A percentile compares a stretch with the other conserved stretches of the same genome.
Conservation (phyloP, 163 green algal genomes). For the Coccomyxa subellipsoidea region DNA sequence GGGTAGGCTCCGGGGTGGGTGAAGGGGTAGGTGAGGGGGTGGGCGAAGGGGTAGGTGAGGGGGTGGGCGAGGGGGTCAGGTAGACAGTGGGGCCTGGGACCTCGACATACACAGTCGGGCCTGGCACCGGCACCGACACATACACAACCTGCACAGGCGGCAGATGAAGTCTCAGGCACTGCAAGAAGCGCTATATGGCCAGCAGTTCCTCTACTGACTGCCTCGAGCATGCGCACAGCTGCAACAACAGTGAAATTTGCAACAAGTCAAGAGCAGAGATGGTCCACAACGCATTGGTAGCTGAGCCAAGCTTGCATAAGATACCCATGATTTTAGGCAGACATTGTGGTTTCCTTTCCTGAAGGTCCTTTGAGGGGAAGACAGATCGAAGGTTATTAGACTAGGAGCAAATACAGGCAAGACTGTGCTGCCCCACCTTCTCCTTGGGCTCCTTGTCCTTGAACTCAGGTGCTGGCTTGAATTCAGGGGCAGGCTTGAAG, state of each 20-base stretch:
- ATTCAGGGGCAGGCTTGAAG: not conserved
- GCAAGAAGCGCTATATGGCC: not conserved
- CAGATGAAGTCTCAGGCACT: not conserved
- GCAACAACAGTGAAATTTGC: not conserved
- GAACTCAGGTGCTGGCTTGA: not conserved
- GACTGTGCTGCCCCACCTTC: not conserved
- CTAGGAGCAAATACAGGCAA: not conserved
- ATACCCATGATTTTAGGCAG: no score
- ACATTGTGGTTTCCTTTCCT: no score
- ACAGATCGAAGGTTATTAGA: no score
- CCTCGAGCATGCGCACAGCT: not conserved
- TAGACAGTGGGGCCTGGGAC: not conserved
- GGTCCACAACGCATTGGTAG: not conserved
- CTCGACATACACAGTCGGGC: not conserved
- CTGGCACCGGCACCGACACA: not conserved
- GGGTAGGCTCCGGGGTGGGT: not conserved
- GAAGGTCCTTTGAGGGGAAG: no score
- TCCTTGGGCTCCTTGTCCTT: not conserved
- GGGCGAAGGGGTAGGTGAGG: not conserved
- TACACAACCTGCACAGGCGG: not conserved
- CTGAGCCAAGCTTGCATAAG: not conserved
- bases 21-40: not conserved
- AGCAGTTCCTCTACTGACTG: not conserved
- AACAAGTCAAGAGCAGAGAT: not conserved
- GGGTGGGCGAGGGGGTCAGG: not conserved